Conservation (phyloP, 441 rosid genomes). For the Geranium incanum region DNA sequence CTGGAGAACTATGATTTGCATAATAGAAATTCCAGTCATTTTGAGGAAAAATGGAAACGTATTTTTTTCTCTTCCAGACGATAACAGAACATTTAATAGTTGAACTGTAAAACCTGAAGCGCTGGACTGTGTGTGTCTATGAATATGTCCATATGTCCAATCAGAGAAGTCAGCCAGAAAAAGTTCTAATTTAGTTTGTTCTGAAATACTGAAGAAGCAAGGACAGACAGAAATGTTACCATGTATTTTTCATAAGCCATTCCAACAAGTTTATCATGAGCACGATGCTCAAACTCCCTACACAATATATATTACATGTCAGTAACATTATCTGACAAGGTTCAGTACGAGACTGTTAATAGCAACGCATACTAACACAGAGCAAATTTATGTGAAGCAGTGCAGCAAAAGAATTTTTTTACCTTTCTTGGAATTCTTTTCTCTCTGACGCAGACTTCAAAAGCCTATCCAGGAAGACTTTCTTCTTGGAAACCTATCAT, state of each 20-base stretch:
- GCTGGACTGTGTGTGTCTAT: not conserved
- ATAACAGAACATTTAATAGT: not conserved
- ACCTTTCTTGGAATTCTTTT: constrained; percentile 69
- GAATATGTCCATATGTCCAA: not conserved
- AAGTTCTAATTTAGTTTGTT: not conserved
- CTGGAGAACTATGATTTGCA: not conserved
- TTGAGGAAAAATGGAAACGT: not conserved
- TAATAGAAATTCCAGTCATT: not conserved
- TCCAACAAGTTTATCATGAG: constrained; percentile 66
- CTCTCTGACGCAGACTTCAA: constrained; percentile 48
- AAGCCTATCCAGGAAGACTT: constrained; percentile 44
- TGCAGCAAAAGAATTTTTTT: constrained; percentile 23
- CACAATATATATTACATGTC: constrained; percentile 17
- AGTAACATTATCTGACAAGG: not conserved
- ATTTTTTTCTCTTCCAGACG: not conserved
- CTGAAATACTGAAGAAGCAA: not conserved
- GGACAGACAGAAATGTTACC: constrained; percentile 40
- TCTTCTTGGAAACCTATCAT: constrained; percentile 60
- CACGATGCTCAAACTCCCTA: constrained; percentile 73
- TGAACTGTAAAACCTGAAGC: not conserved
- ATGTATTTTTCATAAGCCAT: constrained; percentile 79
- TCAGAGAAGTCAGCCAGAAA: not conserved
- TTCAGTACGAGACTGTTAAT: not conserved
- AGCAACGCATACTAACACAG: not conserved
- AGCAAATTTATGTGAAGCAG: constrained; percentile 8